These are phyloP conservation scores for Plenodomus tracheiphilus DNA, from an alignment of 2,329 filamentous ascomycete genomes.

Conservation along the genomic window DNA sequence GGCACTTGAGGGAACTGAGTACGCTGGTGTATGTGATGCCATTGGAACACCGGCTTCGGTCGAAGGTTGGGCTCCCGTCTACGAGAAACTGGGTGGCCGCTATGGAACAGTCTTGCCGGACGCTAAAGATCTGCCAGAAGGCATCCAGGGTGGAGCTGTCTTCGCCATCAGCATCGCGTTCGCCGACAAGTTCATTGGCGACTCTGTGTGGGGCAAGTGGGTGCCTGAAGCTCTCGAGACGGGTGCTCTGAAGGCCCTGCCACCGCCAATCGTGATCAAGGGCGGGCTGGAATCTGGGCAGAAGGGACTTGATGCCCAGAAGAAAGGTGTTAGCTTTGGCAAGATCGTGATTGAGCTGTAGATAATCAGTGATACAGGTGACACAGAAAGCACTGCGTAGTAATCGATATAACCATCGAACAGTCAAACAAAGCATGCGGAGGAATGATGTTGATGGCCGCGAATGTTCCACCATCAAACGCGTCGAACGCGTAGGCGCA, in stretches of 20 bases:
- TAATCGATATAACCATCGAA: neutral
- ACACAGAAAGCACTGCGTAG: neutral
- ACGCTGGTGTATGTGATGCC: conserved; percentile 49
- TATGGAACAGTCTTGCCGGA: conserved; percentile 31
- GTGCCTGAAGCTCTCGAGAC: conserved; percentile 36
- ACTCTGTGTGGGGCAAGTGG: conserved; percentile 40
- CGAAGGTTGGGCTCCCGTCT: conserved; percentile 30
- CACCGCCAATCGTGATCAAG: conserved; percentile 33
- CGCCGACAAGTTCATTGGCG: conserved; percentile 31
- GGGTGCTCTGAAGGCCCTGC: conserved; percentile 35
- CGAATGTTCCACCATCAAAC: neutral
- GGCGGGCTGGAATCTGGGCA: conserved; percentile 34
- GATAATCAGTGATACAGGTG: neutral
- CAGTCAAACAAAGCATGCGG: neutral
- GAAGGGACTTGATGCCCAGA: conserved; percentile 31
- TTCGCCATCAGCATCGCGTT: conserved; percentile 25
- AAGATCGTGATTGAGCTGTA: conserved; percentile 38
- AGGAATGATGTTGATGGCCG: neutral
- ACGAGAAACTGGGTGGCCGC: conserved; percentile 33
- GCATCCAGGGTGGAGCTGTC: conserved; percentile 27
- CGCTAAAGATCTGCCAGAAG: conserved; percentile 25
- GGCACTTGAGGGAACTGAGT: conserved; percentile 48
- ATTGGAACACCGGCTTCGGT: conserved; percentile 31
- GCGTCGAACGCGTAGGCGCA: no score
- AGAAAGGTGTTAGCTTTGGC: conserved; percentile 38